A percentile compares a stretch with the other conserved stretches of the same genome.
phyloP scores from a whole-genome alignment of 352 stramenopile genomes.

The Pythium plurisporium region DNA sequence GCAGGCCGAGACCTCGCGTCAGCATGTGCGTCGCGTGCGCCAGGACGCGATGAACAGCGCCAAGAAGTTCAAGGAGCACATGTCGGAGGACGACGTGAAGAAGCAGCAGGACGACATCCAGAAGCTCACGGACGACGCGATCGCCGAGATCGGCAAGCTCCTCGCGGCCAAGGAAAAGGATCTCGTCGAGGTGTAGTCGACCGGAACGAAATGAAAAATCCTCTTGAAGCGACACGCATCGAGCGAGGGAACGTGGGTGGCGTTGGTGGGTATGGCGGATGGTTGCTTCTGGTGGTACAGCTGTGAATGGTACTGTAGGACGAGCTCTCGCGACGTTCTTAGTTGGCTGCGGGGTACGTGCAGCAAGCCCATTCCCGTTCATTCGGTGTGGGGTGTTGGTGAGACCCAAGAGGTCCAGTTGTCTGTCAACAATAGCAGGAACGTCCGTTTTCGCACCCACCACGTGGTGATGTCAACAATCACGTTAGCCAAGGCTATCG shows the following conservation, averaged over 20 bases:
- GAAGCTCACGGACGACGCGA: constrained; percentile 69
- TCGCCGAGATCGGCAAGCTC: constrained; percentile 68
- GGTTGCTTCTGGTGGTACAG: no score
- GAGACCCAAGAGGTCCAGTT: no score
- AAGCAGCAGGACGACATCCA: constrained; percentile 74
- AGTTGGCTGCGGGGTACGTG: no score
- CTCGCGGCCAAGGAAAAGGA: constrained; percentile 78
- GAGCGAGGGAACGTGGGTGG: no score
- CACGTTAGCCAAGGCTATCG: no score
- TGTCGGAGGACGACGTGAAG: constrained; percentile 79
- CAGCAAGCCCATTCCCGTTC: no score
- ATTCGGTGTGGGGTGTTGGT: no score
- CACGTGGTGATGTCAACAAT: neutral
- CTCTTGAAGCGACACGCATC: no score
- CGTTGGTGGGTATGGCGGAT: no score
- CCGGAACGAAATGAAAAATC: neutral
- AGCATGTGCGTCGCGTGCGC: constrained; percentile 80
- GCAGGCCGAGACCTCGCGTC: constrained; percentile 71
- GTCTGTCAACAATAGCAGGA: neutral
- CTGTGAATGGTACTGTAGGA: no score
- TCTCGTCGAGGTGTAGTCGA: constrained; percentile 57
- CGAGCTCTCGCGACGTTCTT: no score
- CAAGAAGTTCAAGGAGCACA: constrained; percentile 78
- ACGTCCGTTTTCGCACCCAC: constrained; percentile 2
- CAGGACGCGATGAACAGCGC: constrained; percentile 81